phyloP scores from a whole-genome alignment of 352 stramenopile species.

The Phytopythium litorale region DNA sequence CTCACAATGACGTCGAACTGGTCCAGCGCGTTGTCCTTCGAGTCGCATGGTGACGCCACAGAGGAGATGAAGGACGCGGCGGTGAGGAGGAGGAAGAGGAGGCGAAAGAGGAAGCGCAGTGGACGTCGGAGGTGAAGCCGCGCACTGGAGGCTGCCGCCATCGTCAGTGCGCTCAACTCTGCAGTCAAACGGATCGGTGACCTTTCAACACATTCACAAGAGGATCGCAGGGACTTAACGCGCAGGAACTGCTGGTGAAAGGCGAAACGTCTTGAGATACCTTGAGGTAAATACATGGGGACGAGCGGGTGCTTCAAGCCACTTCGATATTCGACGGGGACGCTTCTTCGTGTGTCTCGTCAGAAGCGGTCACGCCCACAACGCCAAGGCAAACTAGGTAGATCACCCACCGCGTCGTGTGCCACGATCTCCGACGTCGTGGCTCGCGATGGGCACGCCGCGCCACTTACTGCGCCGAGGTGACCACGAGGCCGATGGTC shows the following conservation, averaged over 20 bases:
- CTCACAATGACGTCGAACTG: constrained; percentile 45
- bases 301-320: neutral
- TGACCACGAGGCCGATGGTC: constrained; percentile 94
- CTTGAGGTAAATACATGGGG: neutral
- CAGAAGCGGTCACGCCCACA: neutral
- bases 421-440: neutral
- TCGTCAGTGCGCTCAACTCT: neutral
- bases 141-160: neutral
- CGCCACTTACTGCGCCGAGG: constrained; percentile 33
- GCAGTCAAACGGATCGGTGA: neutral
- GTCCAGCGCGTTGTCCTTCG: constrained; percentile 9
- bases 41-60: neutral
- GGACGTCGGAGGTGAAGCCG: neutral
- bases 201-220: neutral
- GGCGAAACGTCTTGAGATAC: neutral
- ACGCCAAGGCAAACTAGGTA: neutral
- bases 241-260: neutral
- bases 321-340: neutral
- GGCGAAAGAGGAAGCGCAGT: neutral
- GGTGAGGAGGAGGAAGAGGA: neutral
- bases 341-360: neutral
- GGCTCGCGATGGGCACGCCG: neutral
- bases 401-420: neutral
- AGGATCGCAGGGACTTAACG: neutral
- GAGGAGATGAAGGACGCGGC: neutral